A percentile compares a stretch with the other conserved stretches of the same genome.
These are phyloP conservation scores for Crucibulum laeve DNA, from an alignment of 768 basidiomycete genomes.

Conservation along the genomic window DNA sequence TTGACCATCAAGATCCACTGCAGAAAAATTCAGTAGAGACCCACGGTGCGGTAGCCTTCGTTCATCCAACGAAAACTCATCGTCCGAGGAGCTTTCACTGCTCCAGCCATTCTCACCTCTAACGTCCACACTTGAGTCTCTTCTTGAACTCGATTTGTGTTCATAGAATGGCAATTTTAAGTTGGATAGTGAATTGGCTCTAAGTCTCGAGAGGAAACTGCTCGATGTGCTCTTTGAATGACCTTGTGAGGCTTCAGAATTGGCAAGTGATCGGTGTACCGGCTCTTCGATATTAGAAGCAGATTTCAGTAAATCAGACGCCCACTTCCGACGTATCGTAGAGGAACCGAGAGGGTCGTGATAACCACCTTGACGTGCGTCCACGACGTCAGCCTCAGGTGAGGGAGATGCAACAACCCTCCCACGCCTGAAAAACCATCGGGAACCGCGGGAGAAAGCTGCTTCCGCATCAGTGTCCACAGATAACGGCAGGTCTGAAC, in stretches of 20 bases:
- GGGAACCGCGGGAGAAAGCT: conserved; percentile 56
- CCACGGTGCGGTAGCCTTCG: neutral
- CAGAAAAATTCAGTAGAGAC: neutral
- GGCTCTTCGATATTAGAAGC: conserved; percentile 7
- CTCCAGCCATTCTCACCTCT: conserved; percentile 42
- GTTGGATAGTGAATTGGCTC: conserved; percentile 40
- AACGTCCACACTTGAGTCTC: conserved; percentile 21
- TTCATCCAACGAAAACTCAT: conserved; percentile 20
- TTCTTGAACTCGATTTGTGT: conserved; percentile 11
- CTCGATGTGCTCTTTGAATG: conserved; percentile 14
- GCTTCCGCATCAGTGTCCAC: conserved; percentile 79
- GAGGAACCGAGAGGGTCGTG: conserved; percentile 35
- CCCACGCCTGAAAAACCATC: conserved; percentile 51
- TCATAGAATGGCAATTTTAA: conserved; percentile 30
- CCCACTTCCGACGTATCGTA: conserved; percentile 43
- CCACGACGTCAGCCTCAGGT: conserved; percentile 26
- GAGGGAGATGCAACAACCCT: conserved; percentile 28
- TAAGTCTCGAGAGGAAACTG: conserved; percentile 37
- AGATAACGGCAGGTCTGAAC: conserved; percentile 54
- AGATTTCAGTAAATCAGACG: conserved; percentile 33
- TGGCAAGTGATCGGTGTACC: conserved; percentile 2
- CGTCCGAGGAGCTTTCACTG: conserved; percentile 58
- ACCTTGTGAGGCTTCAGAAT: conserved; percentile 4
- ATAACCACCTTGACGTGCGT: conserved; percentile 22
- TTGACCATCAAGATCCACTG: neutral